phyloP scores from a whole-genome alignment of 306 rosid genomes.

The Castanea crenata region DNA sequence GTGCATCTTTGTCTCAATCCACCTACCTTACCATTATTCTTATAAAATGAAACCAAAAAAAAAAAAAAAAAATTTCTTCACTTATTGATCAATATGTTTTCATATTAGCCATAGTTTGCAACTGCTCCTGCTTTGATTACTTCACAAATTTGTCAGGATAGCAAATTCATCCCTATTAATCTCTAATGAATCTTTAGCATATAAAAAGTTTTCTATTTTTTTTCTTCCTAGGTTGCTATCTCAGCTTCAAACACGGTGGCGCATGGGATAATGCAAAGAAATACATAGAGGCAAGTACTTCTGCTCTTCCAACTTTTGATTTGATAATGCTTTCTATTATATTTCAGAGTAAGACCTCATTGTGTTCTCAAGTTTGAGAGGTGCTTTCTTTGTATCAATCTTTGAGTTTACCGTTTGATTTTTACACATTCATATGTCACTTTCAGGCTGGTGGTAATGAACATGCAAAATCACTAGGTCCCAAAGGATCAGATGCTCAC shows the following conservation, averaged over 20 bases:
- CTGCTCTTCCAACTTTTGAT: conserved; percentile 10
- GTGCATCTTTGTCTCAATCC: neutral
- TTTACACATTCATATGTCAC: neutral
- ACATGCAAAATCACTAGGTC: conserved; percentile 65
- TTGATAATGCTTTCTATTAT: neutral
- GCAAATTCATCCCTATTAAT: neutral
- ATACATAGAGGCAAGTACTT: conserved; percentile 51
- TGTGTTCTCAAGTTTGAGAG: neutral
- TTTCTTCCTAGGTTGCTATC: conserved; percentile 48
- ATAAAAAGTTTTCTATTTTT: conserved; percentile 1
- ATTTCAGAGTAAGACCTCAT: neutral
- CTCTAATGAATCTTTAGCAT: neutral
- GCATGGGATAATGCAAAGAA: conserved; percentile 74
- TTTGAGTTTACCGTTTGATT: neutral
- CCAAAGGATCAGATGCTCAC: conserved; percentile 63
- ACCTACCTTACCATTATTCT: neutral
- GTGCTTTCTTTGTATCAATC: neutral
- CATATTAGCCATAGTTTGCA: neutral
- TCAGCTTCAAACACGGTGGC: conserved; percentile 73
- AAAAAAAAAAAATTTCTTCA: neutral
- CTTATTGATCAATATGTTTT: neutral
- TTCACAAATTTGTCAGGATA: neutral
- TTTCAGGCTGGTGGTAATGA: conserved; percentile 51
- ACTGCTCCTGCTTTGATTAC: neutral
- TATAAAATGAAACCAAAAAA: neutral